Evolutionary conservation across 1,284 basidiomycete species (phyloP).

Genomic region (Rhodotorula sp.): DNA sequence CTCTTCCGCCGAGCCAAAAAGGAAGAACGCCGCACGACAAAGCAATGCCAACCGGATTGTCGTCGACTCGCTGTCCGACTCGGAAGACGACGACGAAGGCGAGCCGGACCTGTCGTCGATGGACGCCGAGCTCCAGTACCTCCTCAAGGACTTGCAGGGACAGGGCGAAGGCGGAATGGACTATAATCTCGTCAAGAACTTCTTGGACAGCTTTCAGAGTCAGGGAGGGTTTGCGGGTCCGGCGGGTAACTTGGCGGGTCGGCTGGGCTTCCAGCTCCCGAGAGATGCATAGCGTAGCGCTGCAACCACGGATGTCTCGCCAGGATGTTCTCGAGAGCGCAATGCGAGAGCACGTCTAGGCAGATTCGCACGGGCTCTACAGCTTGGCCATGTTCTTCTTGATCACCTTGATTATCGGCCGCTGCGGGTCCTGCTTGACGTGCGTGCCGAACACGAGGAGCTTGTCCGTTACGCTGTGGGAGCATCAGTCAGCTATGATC

Average conservation of each 20-base stretch:
- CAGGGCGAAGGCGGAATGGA: constrained; percentile 62
- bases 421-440: constrained; percentile 30
- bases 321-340: no score
- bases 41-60: constrained; percentile 10
- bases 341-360: no score
- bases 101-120: constrained; percentile 64
- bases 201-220: constrained; percentile 88
- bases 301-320: no score
- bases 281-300: constrained; percentile 18
- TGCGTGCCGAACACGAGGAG: constrained; percentile 29
- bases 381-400: not conserved
- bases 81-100: constrained; percentile 24
- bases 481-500: no score
- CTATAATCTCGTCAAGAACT: constrained; percentile 88
- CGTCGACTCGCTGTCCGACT: constrained; percentile 43
- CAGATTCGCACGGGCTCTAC: not conserved
- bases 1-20: not conserved
- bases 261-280: constrained; percentile 55
- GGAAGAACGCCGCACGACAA: not conserved
- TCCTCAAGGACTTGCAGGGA: constrained; percentile 57
- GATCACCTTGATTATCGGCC: not conserved
- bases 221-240: constrained; percentile 83
- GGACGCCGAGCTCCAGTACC: constrained; percentile 74
- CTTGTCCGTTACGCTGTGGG: constrained; percentile 14
- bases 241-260: constrained; percentile 78